Percentiles rank a stretch among this genome's conserved stretches.
These are phyloP conservation scores for Monosporozyma aerobia DNA, from an alignment of 805 yeast genomes.

Conservation along the genomic window DNA sequence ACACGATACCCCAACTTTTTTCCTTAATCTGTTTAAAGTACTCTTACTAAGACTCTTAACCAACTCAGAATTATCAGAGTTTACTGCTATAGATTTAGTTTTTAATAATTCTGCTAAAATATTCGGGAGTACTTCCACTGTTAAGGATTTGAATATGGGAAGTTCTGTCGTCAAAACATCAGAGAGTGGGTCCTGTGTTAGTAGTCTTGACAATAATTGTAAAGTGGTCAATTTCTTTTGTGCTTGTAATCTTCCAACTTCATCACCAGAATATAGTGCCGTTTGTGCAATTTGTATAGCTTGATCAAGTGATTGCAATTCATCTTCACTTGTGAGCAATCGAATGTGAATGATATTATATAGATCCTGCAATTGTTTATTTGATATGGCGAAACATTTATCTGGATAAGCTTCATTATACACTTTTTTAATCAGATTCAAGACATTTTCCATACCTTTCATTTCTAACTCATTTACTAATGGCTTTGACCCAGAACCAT, in stretches of 20 bases:
- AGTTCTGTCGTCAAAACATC: neutral
- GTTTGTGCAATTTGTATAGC: neutral
- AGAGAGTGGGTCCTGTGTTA: neutral
- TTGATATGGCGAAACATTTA: conserved; percentile 2
- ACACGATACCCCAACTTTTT: neutral
- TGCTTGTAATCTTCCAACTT: neutral
- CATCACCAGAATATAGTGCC: neutral
- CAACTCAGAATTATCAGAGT: neutral
- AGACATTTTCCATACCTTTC: neutral
- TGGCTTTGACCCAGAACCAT: conserved; percentile 6
- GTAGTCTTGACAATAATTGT: neutral
- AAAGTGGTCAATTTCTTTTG: neutral
- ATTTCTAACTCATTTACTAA: conserved; percentile 3
- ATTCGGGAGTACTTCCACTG: neutral
- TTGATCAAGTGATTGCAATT: neutral
- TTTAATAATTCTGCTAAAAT: neutral
- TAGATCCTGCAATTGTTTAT: conserved; percentile 4
- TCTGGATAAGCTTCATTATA: neutral
- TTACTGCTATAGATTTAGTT: neutral
- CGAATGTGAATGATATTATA: neutral
- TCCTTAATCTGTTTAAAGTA: neutral
- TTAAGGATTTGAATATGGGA: neutral
- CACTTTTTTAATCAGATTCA: neutral
- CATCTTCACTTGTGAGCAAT: neutral
- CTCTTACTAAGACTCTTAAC: neutral